Evolutionary conservation across 768 basidiomycete genomes (phyloP), one percentile per base, ranked within the genome.

Genomic region (Calocybe cyanea): DNA sequence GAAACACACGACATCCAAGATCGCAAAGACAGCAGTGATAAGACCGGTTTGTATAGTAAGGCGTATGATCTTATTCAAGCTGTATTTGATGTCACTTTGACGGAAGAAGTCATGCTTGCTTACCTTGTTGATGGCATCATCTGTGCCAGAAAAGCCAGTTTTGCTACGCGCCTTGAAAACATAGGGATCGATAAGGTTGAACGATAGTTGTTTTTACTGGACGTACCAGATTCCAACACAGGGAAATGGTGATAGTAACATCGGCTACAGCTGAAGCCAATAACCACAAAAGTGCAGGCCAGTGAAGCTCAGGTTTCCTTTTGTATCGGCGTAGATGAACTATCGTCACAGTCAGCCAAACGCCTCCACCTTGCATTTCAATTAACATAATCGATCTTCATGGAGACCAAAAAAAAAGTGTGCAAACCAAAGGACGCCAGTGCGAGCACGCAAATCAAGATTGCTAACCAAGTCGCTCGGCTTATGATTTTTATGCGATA

Each of bases 261-360:
- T 76, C 73, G 1, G 69, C 67, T 4, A 69, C 53, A 11, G 63
- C 67, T 4, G 73, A 71, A 9, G 72, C 52, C 5, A 74, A 52
- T 46, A 76, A 67, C 75, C 72, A 76, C 21, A 70, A 39, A 1
- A 76, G 59, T 4, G 72, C 72, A 1, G 70, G 64, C 58, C 61
- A 65, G 43, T 74, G 72, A 4, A 75, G 61, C 50, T 73, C 66
- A 9, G 70, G 69, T 48, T 75, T 75, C 20, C 63, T 60, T 1
- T 61, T 48, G 48, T 71, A 75, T 0, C 63, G 52, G 32, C 65
- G 64, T 19, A 76, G 45, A 24, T 63, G 53, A 0, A 62, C 50
- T 30, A 75, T 58, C 28, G 58, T 58, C 14, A 59, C 57, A 0
- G 63, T 60, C 4, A 71, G 67, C 70, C 72, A 76, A n/a, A 68